Base-by-base conservation (phyloP, 352 stramenopile genomes). In the Phytopythium oedochilum region DNA sequence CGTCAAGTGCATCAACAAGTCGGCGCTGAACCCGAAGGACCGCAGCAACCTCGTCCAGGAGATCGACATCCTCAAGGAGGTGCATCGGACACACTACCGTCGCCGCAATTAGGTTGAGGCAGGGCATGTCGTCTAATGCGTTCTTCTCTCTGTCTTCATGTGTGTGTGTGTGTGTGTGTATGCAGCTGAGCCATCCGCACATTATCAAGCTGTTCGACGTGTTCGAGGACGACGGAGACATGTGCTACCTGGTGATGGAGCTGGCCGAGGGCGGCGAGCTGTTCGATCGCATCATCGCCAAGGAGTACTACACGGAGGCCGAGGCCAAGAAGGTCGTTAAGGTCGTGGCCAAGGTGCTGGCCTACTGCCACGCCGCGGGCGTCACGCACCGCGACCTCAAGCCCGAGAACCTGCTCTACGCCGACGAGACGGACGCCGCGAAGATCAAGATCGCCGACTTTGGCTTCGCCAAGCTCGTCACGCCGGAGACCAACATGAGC, bases 331-430 rank as follows among this genome's bases (percentile, higher is more conserved):
- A 83, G 46, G 66, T 92, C 39, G 64, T 97, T 76, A 82, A 92
- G 64, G 68, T 89, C 59, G 79, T 97, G 40, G 80, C 83, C 28
- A 87, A 93, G 43, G 88, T 89, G 25, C 68, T 98, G 18, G 61
- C 67, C 0, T 95, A 97, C 65, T 97, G 87, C 65, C 92, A 98
- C 70, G 57, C 60, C 8, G 53, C 76, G 55, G 75, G 89, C 44
- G 86, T 99, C 58, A 96, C 96, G 14, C 96, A 98, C 43, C 86
- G 93, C n/a, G 96, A 99, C 66, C 79, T 99, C 52, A 99, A 99
- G 66, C 94, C 96, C 14, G 93, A 99, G 75, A 99, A 98, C 70
- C 68, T 98, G 35, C 70, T 99, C 26, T 92, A 98, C 50, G 64
- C 79, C 8, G 73, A 87, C 64, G 73, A 82, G 25, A 85, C 72